Evolutionary conservation across 2,329 filamentous ascomycete genomes (phyloP).

Genomic region (Pestalotiopsis sp.): DNA sequence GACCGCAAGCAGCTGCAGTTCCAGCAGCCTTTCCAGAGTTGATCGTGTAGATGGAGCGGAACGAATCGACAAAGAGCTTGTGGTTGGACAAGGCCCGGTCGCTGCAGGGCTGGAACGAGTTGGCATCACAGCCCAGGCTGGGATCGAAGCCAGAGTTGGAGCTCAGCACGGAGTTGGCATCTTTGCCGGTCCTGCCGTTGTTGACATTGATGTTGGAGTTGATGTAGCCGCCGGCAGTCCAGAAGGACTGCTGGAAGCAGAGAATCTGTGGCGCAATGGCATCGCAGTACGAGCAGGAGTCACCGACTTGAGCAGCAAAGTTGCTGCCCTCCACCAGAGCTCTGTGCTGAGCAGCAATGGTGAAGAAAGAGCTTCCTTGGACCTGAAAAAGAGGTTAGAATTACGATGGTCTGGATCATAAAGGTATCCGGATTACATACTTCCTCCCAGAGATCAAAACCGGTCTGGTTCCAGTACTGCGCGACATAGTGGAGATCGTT

Average conservation of each 20-base stretch:
- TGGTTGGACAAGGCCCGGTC: slow-evolving; percentile 72
- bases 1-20: slow-evolving; percentile 62
- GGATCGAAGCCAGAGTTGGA: slow-evolving; percentile 74
- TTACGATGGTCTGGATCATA: not conserved
- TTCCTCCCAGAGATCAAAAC: slow-evolving; percentile 85
- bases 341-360: slow-evolving; percentile 69
- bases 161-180: slow-evolving; percentile 70
- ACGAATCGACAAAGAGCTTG: slow-evolving; percentile 75
- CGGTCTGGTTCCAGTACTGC: slow-evolving; percentile 69
- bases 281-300: slow-evolving; percentile 62
- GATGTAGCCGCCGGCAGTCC: slow-evolving; percentile 64
- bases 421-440: not conserved
- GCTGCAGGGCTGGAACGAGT: slow-evolving; percentile 80
- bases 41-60: slow-evolving; percentile 70
- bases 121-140: slow-evolving; percentile 63
- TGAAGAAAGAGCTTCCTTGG: slow-evolving; percentile 78
- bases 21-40: slow-evolving; percentile 67
- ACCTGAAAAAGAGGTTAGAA: slow-evolving; percentile 37
- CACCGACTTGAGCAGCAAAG: slow-evolving; percentile 66
- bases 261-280: slow-evolving; percentile 70
- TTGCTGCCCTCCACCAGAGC: slow-evolving; percentile 68
- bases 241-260: slow-evolving; percentile 76
- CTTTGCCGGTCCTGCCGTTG: slow-evolving; percentile 67
- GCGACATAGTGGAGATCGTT: slow-evolving; percentile 78
- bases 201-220: slow-evolving; percentile 70